These are phyloP conservation scores for Hansenula lynferdii DNA, from an alignment of 1,139 yeast genomes.

Conservation along the genomic window DNA sequence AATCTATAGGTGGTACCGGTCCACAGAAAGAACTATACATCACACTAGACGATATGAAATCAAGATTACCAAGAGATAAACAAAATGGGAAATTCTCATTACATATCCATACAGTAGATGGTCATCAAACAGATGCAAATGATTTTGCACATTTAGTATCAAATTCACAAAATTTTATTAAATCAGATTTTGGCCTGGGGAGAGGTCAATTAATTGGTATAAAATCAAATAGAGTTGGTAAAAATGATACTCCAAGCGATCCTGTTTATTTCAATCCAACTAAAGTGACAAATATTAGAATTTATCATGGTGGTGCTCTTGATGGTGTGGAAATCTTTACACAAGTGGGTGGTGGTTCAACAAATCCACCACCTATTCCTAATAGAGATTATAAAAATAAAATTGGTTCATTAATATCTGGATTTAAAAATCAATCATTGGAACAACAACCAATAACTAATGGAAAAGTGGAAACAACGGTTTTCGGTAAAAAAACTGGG, in stretches of 20 bases:
- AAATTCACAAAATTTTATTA: slow-evolving; percentile 10
- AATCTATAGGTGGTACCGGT: slow-evolving; percentile 53
- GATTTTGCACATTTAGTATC: slow-evolving; percentile 21
- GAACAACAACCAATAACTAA: too few relatives aligned
- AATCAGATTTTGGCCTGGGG: slow-evolving; percentile 36
- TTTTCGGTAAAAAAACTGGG: slow-evolving; percentile 62
- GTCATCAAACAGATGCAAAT: slow-evolving; percentile 29
- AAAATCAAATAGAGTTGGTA: slow-evolving; percentile 44
- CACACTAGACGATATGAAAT: slow-evolving; percentile 40
- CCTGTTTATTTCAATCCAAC: slow-evolving; percentile 21
- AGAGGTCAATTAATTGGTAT: slow-evolving; percentile 35
- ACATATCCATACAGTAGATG: slow-evolving; percentile 43
- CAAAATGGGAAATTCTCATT: slow-evolving; percentile 39
- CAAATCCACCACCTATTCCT: slow-evolving; percentile 38
- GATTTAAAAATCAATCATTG: slow-evolving; percentile 9
- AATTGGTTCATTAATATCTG: slow-evolving; percentile 23
- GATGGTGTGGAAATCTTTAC: slow-evolving; percentile 57
- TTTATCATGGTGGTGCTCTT: slow-evolving; percentile 69
- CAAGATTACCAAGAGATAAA: slow-evolving; percentile 36
- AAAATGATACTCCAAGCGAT: slow-evolving; percentile 22
- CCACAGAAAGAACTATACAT: slow-evolving; percentile 48
- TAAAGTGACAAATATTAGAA: slow-evolving; percentile 43
- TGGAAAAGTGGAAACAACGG: slow-evolving; percentile 20
- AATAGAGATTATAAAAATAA: slow-evolving; percentile 40
- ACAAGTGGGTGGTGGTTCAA: slow-evolving; percentile 20